A percentile compares a stretch with the other conserved stretches of the same genome.
Conservation (phyloP, 495 filamentous ascomycete species). For the Podospora bellae-mahoneyi region DNA sequence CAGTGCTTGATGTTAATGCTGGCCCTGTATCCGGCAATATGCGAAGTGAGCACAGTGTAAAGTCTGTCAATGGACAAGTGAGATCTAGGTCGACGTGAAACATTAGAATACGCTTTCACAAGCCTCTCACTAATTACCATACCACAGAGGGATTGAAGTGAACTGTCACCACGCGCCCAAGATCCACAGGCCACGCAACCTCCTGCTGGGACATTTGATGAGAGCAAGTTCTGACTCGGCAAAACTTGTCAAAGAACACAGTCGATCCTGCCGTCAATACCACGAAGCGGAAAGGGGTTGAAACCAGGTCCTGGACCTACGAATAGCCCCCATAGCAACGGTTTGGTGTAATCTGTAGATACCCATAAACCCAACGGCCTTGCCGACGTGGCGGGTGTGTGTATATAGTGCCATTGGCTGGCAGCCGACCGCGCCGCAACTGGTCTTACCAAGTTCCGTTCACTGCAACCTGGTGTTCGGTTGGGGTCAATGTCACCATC, state of each 20-base stretch:
- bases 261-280: not conserved
- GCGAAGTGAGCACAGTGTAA: not conserved
- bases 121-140: not conserved
- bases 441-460: not conserved
- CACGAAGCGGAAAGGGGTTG: slow-evolving; percentile 2
- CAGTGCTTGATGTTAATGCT: not conserved
- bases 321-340: not conserved
- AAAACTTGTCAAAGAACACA: not conserved
- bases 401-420: slow-evolving; percentile 10
- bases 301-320: not conserved
- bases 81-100: not conserved
- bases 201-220: not conserved
- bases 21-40: not conserved
- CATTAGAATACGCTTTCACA: not conserved
- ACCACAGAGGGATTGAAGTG: not conserved
- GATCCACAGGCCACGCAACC: not conserved
- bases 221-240: not conserved
- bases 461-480: not conserved
- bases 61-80: not conserved
- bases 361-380: slow-evolving; percentile 2
- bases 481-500: slow-evolving; percentile 12
- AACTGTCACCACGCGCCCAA: not conserved
- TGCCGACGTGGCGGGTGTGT: slow-evolving; percentile 1
- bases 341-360: not conserved
- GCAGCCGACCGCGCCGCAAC: slow-evolving; percentile 11